These are phyloP conservation scores for Huntiella savannae DNA, from an alignment of 2,329 filamentous ascomycete genomes.

Conservation along the genomic window DNA sequence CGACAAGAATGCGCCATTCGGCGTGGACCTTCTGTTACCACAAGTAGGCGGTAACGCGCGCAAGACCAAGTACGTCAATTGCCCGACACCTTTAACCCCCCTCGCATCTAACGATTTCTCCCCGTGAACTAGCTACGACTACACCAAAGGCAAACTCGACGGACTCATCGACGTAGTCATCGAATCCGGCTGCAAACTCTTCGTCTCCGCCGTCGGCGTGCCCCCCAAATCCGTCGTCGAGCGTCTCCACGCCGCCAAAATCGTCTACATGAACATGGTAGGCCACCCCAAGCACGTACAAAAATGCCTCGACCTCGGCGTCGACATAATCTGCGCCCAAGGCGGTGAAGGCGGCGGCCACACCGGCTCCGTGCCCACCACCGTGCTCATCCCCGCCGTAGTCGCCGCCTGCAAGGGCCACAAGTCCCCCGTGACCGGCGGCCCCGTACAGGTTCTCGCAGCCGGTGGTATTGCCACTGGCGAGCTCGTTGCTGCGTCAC, in stretches of 20 bases:
- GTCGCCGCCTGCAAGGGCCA: constrained; percentile 62
- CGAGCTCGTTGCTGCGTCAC: constrained; percentile 67
- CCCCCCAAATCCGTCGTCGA: constrained; percentile 80
- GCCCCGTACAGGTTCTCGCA: constrained; percentile 77
- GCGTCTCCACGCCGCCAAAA: constrained; percentile 65
- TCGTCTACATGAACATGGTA: constrained; percentile 99
- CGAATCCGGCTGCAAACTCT: constrained; percentile 74
- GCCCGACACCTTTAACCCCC: not conserved
- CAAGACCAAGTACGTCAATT: constrained; percentile 56
- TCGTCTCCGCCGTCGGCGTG: constrained; percentile 91
- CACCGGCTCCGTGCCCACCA: constrained; percentile 84
- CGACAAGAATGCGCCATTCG: constrained; percentile 89
- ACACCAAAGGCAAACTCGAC: constrained; percentile 95
- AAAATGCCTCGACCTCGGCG: constrained; percentile 83
- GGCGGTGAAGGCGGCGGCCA: constrained; percentile 94
- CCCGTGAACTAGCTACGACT: constrained; percentile 62
- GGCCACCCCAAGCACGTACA: constrained; percentile 97
- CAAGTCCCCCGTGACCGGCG: constrained; percentile 72
- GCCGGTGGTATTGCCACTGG: constrained; percentile 91
- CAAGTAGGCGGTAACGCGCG: constrained; percentile 87
- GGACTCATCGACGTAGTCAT: constrained; percentile 85
- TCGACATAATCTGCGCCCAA: constrained; percentile 95
- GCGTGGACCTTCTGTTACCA: constrained; percentile 80
- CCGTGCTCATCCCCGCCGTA: constrained; percentile 80
- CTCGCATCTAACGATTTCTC: not conserved